phyloP scores from a whole-genome alignment of 116 monocot species.

The Papilionanthe hybrid region DNA sequence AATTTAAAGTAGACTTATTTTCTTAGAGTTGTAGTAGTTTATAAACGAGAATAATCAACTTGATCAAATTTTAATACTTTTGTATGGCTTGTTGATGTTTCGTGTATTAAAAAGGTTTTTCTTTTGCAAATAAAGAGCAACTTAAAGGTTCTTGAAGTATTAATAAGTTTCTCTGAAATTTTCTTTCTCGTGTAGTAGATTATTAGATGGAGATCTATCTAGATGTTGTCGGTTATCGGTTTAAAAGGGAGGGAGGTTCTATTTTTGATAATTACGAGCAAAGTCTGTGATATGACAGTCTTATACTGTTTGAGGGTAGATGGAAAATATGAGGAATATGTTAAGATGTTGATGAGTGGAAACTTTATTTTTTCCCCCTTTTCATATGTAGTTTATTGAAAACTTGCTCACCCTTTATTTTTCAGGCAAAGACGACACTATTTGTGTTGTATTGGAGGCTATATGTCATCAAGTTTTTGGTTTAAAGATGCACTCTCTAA shows the following conservation, averaged over 20 bases:
- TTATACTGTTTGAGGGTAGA: background rate
- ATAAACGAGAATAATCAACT: background rate
- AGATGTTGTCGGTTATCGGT: background rate
- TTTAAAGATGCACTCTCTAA: background rate
- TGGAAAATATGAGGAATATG: background rate
- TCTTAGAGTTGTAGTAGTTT: background rate
- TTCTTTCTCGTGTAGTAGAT: background rate
- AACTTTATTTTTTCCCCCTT: background rate
- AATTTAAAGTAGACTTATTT: background rate
- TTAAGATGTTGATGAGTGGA: background rate
- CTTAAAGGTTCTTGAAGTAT: background rate
- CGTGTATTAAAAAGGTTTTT: background rate
- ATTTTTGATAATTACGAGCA: background rate
- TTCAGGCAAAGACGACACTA: background rate
- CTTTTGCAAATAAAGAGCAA: background rate
- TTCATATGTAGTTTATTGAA: background rate
- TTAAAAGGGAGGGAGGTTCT: background rate
- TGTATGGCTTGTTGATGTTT: background rate
- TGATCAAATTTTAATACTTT: background rate
- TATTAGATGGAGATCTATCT: no score
- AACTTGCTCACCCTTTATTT: background rate
- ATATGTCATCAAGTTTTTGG: background rate
- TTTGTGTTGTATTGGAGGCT: constrained; percentile 2
- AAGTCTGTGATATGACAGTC: background rate
- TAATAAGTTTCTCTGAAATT: background rate